Conservation (phyloP, 495 filamentous ascomycete species). For the Aspergillus avenaceus region DNA sequence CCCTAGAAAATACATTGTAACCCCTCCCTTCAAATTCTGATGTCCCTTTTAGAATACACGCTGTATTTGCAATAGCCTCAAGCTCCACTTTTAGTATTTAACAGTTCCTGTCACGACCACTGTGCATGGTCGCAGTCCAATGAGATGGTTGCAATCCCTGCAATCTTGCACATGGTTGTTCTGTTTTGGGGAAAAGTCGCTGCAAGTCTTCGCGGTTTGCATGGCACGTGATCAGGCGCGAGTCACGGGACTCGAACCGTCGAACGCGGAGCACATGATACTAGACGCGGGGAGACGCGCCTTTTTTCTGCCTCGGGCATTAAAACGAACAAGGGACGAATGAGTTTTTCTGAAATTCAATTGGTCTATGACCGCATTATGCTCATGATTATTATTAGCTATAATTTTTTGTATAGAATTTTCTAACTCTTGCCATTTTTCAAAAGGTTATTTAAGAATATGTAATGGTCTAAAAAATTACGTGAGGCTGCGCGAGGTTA, state of each 20-base stretch:
- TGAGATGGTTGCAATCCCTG: conserved; percentile 9
- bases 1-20: too few relatives aligned
- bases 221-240: conserved; percentile 17
- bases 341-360: not conserved
- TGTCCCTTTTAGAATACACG: not conserved
- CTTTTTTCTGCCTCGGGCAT: conserved; percentile 3
- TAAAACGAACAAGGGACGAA: not conserved
- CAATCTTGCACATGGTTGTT: conserved; percentile 14
- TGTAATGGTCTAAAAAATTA: too few relatives aligned
- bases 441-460: not conserved
- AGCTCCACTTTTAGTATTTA: too few relatives aligned
- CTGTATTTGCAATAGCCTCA: conserved; percentile 1
- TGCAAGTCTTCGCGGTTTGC: not conserved
- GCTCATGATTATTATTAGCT: not conserved
- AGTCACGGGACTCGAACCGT: conserved; percentile 20
- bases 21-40: not conserved
- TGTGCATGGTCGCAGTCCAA: conserved; percentile 6
- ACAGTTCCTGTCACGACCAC: conserved; percentile 7
- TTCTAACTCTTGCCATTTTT: too few relatives aligned
- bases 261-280: conserved; percentile 17
- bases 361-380: not conserved
- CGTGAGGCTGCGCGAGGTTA: conserved; percentile 17
- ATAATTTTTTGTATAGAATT: too few relatives aligned
- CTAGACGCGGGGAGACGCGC: conserved; percentile 18
- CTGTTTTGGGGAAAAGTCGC: conserved; percentile 3